Conservation (phyloP, 495 filamentous ascomycete species). For the Penicillium silybi region DNA sequence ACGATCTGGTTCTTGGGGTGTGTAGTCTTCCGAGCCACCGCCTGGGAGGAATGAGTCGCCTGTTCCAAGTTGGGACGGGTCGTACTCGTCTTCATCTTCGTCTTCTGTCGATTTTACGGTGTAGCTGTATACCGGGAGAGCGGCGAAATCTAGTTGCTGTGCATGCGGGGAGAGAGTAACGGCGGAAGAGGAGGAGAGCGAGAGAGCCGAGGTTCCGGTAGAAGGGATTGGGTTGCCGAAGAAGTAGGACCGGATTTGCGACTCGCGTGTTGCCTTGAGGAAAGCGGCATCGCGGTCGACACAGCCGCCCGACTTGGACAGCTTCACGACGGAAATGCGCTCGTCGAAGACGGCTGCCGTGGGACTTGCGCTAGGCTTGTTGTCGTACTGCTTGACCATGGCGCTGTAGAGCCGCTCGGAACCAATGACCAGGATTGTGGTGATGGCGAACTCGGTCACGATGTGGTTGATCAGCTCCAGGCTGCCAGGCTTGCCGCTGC, state of each 20-base stretch:
- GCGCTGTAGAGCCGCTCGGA: conserved; percentile 78
- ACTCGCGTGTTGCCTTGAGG: conserved; percentile 65
- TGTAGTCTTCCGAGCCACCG: conserved; percentile 32
- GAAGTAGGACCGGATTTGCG: conserved; percentile 86
- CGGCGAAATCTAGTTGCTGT: conserved; percentile 69
- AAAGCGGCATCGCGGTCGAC: conserved; percentile 75
- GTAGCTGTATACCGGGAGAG: conserved; percentile 66
- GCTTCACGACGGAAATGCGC: conserved; percentile 65
- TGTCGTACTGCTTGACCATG: conserved; percentile 67
- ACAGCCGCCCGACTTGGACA: conserved; percentile 85
- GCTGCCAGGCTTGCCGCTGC: conserved; percentile 54
- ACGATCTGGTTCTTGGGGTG: conserved; percentile 16
- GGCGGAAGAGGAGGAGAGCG: conserved; percentile 40
- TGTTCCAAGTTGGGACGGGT: conserved; percentile 38
- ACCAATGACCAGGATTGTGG: conserved; percentile 76
- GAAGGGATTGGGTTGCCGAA: conserved; percentile 64
- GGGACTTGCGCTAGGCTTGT: conserved; percentile 53
- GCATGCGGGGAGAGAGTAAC: conserved; percentile 80
- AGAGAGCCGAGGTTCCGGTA: conserved; percentile 28
- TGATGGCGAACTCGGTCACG: conserved; percentile 82
- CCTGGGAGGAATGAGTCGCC: conserved; percentile 47
- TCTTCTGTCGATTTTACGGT: conserved; percentile 41
- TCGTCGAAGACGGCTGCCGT: conserved; percentile 49
- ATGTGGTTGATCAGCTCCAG: conserved; percentile 79
- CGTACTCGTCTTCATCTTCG: conserved; percentile 46